Percentiles rank a stretch among this genome's conserved stretches.
Evolutionary conservation across 352 stramenopile genomes (phyloP).

Genomic region (Pythium apleroticum): DNA sequence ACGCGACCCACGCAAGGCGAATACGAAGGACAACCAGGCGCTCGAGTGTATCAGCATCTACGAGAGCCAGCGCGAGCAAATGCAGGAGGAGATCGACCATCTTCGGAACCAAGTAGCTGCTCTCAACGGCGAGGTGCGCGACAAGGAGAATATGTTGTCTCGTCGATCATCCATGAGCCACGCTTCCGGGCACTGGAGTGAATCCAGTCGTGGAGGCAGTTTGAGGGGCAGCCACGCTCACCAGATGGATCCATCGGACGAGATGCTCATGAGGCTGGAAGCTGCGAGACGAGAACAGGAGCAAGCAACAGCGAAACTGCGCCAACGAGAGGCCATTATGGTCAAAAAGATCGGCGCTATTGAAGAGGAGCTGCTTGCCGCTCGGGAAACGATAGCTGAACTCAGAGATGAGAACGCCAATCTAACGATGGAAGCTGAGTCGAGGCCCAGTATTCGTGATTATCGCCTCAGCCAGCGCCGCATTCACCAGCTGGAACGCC

Average conservation of each 20-base stretch:
- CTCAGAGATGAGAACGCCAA: constrained; percentile 85
- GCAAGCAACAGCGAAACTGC: constrained; percentile 52
- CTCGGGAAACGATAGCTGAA: constrained; percentile 61
- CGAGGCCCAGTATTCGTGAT: constrained; percentile 79
- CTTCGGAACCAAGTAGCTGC: constrained; percentile 59
- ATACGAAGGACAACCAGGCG: constrained; percentile 56
- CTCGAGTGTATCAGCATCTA: constrained; percentile 74
- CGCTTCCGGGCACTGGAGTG: constrained; percentile 11
- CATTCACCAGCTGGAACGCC: constrained; percentile 72
- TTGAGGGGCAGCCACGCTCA: constrained; percentile 5
- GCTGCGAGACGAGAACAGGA: constrained; percentile 72
- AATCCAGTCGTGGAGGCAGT: background rate
- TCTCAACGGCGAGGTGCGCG: constrained; percentile 69
- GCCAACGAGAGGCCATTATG: constrained; percentile 67
- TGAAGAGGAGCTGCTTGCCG: constrained; percentile 63
- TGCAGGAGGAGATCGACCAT: constrained; percentile 71
- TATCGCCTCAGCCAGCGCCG: constrained; percentile 72
- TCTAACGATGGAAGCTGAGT: constrained; percentile 69
- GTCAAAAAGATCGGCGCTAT: constrained; percentile 78
- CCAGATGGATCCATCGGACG: constrained; percentile 46
- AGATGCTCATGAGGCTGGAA: constrained; percentile 77
- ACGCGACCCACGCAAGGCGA: constrained; percentile 55
- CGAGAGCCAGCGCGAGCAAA: constrained; percentile 67
- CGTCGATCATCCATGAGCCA: constrained; percentile 23
- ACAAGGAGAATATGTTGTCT: constrained; percentile 77